Base-by-base conservation (phyloP, 805 yeast species). In the Kuraishia cidri region DNA sequence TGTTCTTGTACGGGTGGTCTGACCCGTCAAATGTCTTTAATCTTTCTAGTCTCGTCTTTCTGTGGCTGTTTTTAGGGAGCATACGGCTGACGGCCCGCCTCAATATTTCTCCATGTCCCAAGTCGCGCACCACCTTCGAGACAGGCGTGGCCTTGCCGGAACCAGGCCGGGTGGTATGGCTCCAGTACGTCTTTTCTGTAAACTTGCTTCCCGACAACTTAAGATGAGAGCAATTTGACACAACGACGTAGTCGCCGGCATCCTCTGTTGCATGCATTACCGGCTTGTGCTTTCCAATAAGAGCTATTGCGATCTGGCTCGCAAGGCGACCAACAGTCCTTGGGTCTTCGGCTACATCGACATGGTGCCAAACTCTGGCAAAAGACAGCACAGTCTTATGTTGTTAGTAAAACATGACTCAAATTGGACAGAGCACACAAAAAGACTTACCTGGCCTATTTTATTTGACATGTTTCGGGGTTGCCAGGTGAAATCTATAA, bases 261-360 rank as follows among this genome's bases (percentile, higher is more conserved):
- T 92, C 99, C 53, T 81, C 62, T 1, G 80, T 69, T 19, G 73
- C 75, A 47, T 87, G 85, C 43, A 61, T 80, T 0, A 86, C 72
- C 4, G 99, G 99, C 64, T 92, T 92, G 62, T 92, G 97, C 56
- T 92, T 92, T n/a, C 99, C 99, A 60, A 84, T 86, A 26, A 92
- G 67, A 0, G 92, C 78, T 20, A 76, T 66, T 17, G 98, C 97
- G 36, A 92, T 87, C 36, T 79, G 69, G 1, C 95, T 68, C 4
- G 99, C 97, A 36, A 92, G 57, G 52, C 97, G 79, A 52, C 99
- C 99, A 30, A 92, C 59, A 0, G 97, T 79, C 48, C 98, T 73
- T 24, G 66, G 60, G 35, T 92, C 98, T 31, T 74, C 68, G 10
- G 94, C 84, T 23, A 86, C 71, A 54, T 94, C 97, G 23, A 92